Conservation (phyloP, 306 rosid species). For the Dicorynia guianensis region DNA sequence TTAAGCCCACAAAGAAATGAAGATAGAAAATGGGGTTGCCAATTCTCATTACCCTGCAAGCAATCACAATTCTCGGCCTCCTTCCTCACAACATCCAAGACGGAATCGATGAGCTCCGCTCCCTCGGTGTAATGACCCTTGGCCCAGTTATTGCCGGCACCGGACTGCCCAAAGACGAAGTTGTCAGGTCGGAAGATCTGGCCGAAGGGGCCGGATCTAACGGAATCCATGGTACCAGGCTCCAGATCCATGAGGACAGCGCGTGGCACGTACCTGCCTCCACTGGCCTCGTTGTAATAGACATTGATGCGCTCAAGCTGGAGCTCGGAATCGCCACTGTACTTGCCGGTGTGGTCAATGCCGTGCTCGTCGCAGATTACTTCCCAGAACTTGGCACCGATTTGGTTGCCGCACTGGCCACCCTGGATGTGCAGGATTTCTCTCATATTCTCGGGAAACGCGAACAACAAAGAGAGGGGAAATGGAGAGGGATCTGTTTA, state of each 20-base stretch:
- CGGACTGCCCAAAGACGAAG: slow-evolving; percentile 58
- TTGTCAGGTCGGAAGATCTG: slow-evolving; percentile 60
- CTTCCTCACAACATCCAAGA: slow-evolving; percentile 56
- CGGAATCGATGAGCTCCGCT: slow-evolving; percentile 56
- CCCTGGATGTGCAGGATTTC: slow-evolving; percentile 63
- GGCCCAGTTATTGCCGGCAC: slow-evolving; percentile 61
- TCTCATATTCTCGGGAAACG: slow-evolving; percentile 46
- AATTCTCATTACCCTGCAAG: slow-evolving; percentile 38
- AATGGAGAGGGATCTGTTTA: background rate
- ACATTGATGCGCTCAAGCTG: slow-evolving; percentile 57
- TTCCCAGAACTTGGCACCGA: slow-evolving; percentile 63
- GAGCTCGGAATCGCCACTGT: slow-evolving; percentile 52
- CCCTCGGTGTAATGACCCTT: slow-evolving; percentile 62
- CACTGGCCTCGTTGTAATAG: slow-evolving; percentile 55
- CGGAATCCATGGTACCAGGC: slow-evolving; percentile 59
- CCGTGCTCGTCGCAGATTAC: slow-evolving; percentile 61
- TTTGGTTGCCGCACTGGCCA: slow-evolving; percentile 60
- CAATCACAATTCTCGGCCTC: slow-evolving; percentile 63
- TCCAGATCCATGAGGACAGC: slow-evolving; percentile 65
- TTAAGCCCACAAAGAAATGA: too few species aligned
- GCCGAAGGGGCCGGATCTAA: slow-evolving; percentile 58
- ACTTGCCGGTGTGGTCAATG: slow-evolving; percentile 54
- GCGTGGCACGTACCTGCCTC: slow-evolving; percentile 59
- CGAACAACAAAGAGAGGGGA: background rate
- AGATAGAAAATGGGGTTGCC: background rate